These are phyloP conservation scores for Danielia reshetovae DNA, from an alignment of 805 yeast species.

Conservation along the genomic window DNA sequence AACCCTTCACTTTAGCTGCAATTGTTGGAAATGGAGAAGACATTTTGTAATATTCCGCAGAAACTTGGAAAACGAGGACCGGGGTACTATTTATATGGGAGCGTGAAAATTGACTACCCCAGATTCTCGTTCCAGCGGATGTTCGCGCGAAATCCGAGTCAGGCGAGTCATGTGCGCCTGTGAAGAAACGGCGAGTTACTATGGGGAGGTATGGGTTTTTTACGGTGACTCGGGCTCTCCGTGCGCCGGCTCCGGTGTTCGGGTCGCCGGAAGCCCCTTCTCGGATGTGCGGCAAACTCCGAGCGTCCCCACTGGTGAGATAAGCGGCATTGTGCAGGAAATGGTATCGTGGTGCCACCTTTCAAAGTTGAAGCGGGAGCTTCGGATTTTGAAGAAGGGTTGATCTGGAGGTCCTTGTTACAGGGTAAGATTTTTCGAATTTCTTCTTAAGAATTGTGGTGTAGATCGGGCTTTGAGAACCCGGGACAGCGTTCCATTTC, in stretches of 20 bases:
- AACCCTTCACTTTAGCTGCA: conserved; percentile 45
- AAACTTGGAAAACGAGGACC: not conserved
- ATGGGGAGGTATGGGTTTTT: conserved; percentile 11
- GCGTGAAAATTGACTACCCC: conserved; percentile 10
- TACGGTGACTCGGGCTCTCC: not conserved
- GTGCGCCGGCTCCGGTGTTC: conserved; percentile 1
- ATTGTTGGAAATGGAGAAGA: conserved; percentile 43
- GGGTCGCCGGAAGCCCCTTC: not conserved
- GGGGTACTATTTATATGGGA: conserved; percentile 7
- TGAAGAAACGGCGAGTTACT: conserved; percentile 4
- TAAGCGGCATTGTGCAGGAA: not conserved
- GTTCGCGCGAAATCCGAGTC: conserved; percentile 15
- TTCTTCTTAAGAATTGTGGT: too few relatives aligned
- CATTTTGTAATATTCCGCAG: too few relatives aligned
- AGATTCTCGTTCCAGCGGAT: conserved; percentile 14
- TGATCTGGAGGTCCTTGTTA: too few relatives aligned
- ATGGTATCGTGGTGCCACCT: too few relatives aligned
- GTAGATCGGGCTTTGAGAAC: too few relatives aligned
- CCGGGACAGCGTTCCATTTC: too few relatives aligned
- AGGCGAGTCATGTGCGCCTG: conserved; percentile 9
- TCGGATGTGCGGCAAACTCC: conserved; percentile 8
- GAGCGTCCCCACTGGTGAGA: not conserved
- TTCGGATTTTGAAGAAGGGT: too few relatives aligned
- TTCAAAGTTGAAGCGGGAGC: too few relatives aligned
- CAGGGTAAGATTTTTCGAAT: too few relatives aligned